Conservation (phyloP, 306 rosid species). For the Benincasa hispida region DNA sequence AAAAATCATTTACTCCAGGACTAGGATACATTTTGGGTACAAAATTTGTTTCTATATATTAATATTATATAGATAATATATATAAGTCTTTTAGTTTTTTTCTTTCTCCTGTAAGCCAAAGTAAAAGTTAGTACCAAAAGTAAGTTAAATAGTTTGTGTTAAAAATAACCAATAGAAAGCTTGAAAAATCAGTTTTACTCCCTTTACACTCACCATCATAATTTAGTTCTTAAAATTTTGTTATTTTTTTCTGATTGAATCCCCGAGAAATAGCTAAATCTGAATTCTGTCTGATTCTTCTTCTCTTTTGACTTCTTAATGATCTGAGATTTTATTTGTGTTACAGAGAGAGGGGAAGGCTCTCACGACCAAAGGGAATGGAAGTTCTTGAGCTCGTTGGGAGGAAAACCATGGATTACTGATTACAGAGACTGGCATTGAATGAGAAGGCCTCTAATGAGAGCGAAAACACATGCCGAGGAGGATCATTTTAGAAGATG, state of each 20-base stretch:
- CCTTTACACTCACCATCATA: neutral
- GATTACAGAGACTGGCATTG: conserved; percentile 87
- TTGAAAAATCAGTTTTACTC: neutral
- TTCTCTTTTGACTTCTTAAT: neutral
- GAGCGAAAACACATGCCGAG: conserved; percentile 28
- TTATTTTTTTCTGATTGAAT: neutral
- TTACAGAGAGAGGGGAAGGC: conserved; percentile 86
- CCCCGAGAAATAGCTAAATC: neutral
- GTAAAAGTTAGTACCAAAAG: neutral
- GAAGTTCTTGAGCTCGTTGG: conserved; percentile 94
- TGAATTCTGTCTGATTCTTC: neutral
- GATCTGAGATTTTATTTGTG: neutral
- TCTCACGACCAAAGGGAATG: conserved; percentile 89
- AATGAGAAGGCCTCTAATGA: conserved; percentile 43
- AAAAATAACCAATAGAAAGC: neutral
- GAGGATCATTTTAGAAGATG: conserved; percentile 55
- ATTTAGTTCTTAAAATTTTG: neutral
- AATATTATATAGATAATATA: neutral
- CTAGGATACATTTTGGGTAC: too few relatives aligned
- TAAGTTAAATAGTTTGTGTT: neutral
- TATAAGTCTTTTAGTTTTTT: neutral
- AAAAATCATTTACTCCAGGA: too few relatives aligned
- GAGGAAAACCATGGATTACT: conserved; percentile 86
- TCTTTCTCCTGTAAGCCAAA: neutral
- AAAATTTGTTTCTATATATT: too few relatives aligned